A percentile compares a stretch with the other conserved stretches of the same genome.
phyloP scores from a whole-genome alignment of 768 basidiomycete species.

The Mycena metata region DNA sequence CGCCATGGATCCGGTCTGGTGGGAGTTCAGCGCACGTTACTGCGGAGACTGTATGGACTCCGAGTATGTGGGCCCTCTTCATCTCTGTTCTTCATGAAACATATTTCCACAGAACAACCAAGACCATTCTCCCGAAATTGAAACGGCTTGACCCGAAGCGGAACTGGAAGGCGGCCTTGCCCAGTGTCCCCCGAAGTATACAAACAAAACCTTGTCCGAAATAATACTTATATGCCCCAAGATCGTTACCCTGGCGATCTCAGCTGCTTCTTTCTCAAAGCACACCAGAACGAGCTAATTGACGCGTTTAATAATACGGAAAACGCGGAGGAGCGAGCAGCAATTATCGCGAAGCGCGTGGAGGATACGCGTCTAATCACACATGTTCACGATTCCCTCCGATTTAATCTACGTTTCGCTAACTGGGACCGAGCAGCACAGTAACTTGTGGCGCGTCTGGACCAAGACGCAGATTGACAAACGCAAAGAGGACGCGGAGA shows the following conservation, averaged over 20 bases:
- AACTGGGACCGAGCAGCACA: conserved; percentile 21
- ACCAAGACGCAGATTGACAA: conserved; percentile 7
- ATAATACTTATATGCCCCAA: background rate
- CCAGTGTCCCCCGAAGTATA: conserved; percentile 17
- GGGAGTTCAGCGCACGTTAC: conserved; percentile 26
- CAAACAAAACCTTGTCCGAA: background rate
- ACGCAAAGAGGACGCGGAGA: background rate
- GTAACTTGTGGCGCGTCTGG: conserved; percentile 23
- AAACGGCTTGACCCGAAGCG: conserved; percentile 25
- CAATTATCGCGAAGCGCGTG: background rate
- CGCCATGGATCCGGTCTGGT: conserved; percentile 18
- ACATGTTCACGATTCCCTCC: background rate
- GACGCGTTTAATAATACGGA: conserved; percentile 9
- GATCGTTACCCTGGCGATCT: background rate
- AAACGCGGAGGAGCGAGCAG: background rate
- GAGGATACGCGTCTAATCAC: conserved; percentile 12
- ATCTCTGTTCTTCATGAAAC: background rate
- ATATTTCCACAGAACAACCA: background rate
- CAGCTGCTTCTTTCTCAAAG: conserved; percentile 11
- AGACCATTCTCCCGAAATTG: background rate
- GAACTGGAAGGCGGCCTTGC: conserved; percentile 3
- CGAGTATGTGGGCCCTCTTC: background rate
- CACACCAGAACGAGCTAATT: conserved; percentile 20
- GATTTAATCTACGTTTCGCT: background rate
- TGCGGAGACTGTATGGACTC: conserved; percentile 17